A percentile compares a stretch with the other conserved stretches of the same genome.
These are phyloP conservation scores for Phytophthora idaei DNA, from an alignment of 352 stramenopile species.

Conservation along the genomic window DNA sequence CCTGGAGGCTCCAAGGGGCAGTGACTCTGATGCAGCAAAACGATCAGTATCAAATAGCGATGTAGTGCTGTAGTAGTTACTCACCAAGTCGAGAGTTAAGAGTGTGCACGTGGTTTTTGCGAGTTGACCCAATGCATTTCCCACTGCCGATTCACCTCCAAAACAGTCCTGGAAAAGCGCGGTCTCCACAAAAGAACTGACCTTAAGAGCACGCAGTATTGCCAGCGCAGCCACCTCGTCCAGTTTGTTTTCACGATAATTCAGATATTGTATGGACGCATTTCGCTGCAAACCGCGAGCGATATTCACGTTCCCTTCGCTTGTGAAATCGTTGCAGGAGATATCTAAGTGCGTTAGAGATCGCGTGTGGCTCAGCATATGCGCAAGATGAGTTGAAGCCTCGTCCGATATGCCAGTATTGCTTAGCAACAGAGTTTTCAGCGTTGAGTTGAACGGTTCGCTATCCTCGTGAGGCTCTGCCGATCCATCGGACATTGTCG, in stretches of 20 bases:
- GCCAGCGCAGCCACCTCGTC: slow-evolving; percentile 39
- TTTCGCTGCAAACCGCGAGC: slow-evolving; percentile 57
- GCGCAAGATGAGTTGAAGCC: slow-evolving; percentile 44
- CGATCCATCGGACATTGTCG: slow-evolving; percentile 19
- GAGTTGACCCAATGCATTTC: slow-evolving; percentile 38
- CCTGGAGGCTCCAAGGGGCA: slow-evolving; percentile 64
- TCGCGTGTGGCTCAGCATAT: slow-evolving; percentile 52
- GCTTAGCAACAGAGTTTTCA: slow-evolving; percentile 59
- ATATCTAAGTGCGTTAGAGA: slow-evolving; percentile 64
- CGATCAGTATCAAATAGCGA: not conserved
- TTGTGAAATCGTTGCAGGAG: slow-evolving; percentile 53
- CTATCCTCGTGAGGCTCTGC: slow-evolving; percentile 21
- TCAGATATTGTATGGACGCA: slow-evolving; percentile 46
- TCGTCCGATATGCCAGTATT: slow-evolving; percentile 70
- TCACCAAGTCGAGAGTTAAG: slow-evolving; percentile 60
- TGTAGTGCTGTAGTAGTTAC: not conserved
- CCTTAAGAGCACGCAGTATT: slow-evolving; percentile 42
- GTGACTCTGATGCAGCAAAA: slow-evolving; percentile 48
- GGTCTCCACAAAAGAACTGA: slow-evolving; percentile 48
- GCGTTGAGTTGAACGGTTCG: slow-evolving; percentile 61
- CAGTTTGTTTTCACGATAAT: slow-evolving; percentile 70
- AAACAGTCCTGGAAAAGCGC: slow-evolving; percentile 70
- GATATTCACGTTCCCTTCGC: slow-evolving; percentile 43
- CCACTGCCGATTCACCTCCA: slow-evolving; percentile 33
- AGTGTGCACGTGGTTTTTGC: slow-evolving; percentile 39